phyloP scores from a whole-genome alignment of 1,139 yeast species.

The Kodamaea suecica region DNA sequence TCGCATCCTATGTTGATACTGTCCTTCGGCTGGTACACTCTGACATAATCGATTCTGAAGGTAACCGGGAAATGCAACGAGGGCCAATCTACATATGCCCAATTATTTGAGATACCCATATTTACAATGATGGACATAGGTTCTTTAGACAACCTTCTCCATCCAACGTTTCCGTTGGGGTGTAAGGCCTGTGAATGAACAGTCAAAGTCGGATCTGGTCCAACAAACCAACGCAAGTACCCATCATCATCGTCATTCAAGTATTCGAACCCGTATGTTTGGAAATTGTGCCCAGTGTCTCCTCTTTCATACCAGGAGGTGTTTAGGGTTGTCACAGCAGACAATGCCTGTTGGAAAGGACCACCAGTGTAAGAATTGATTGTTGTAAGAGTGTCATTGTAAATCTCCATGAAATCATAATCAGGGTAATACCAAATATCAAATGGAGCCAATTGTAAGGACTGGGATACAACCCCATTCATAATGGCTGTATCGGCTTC shows the following conservation, averaged over 20 bases:
- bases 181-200: slow-evolving; percentile 61
- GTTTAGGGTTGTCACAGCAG: slow-evolving; percentile 69
- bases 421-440: slow-evolving; percentile 87
- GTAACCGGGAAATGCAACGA: slow-evolving; percentile 64
- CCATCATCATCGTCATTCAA: slow-evolving; percentile 64
- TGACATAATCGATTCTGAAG: slow-evolving; percentile 69
- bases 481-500: slow-evolving; percentile 49
- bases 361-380: slow-evolving; percentile 84
- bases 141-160: slow-evolving; percentile 73
- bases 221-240: slow-evolving; percentile 80
- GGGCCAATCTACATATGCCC: slow-evolving; percentile 84
- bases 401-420: slow-evolving; percentile 63
- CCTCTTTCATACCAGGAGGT: slow-evolving; percentile 73
- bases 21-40: slow-evolving; percentile 71
- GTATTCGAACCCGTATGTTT: slow-evolving; percentile 76
- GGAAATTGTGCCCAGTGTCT: slow-evolving; percentile 46
- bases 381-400: slow-evolving; percentile 57
- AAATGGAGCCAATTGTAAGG: slow-evolving; percentile 78
- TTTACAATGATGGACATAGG: slow-evolving; percentile 83
- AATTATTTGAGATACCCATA: slow-evolving; percentile 73
- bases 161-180: slow-evolving; percentile 80
- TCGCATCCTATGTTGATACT: slow-evolving; percentile 62
- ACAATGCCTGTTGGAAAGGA: slow-evolving; percentile 80
- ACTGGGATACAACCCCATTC: slow-evolving; percentile 74
- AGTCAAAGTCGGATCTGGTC: slow-evolving; percentile 63